These are phyloP conservation scores for Persicaria maculosa DNA, from an alignment of 148 eudicot species.

Conservation along the genomic window DNA sequence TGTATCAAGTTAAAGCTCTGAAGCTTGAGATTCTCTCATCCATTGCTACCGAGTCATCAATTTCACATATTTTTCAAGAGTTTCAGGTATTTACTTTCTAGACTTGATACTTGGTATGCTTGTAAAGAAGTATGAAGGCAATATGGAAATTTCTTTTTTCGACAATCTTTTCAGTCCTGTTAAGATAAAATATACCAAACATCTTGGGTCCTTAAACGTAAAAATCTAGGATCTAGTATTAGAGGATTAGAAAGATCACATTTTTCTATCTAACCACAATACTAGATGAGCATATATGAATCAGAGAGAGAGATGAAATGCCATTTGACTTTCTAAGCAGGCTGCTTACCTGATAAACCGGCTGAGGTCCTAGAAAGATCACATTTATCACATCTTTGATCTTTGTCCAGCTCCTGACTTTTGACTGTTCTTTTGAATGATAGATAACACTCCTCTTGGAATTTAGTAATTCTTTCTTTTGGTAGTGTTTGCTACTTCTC, in stretches of 20 bases:
- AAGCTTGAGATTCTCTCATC: conserved; percentile 85
- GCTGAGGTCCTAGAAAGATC: neutral
- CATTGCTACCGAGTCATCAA: conserved; percentile 76
- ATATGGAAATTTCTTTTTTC: neutral
- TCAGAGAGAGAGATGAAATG: neutral
- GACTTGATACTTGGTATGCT: neutral
- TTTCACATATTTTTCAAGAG: conserved; percentile 69
- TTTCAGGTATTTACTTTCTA: conserved; percentile 57
- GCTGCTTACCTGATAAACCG: neutral
- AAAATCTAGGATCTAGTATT: neutral
- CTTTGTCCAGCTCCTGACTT: neutral
- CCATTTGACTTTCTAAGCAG: neutral
- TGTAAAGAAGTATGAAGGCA: neutral
- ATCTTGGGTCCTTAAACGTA: neutral
- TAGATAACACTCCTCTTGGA: neutral
- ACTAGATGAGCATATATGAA: neutral
- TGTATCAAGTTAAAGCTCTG: conserved; percentile 74
- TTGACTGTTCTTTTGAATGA: neutral
- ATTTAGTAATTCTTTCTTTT: neutral
- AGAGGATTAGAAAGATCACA: neutral
- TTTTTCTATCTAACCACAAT: neutral
- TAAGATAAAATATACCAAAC: neutral
- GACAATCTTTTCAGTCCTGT: neutral
- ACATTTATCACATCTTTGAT: conserved; percentile 11
- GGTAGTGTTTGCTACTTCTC: neutral